Conservation (phyloP, 306 rosid genomes). For the Quercus alba region DNA sequence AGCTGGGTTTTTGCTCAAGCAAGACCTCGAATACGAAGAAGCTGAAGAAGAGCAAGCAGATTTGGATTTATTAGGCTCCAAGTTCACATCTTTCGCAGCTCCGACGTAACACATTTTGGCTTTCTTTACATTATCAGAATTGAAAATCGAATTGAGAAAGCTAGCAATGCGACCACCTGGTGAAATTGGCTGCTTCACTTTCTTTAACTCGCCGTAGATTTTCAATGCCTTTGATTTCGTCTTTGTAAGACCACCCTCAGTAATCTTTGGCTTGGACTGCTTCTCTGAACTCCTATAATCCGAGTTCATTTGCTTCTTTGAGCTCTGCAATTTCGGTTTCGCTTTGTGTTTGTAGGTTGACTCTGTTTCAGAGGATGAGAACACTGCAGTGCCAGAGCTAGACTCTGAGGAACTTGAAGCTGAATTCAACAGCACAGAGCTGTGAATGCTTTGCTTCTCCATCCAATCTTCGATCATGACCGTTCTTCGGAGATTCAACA, state of each 20-base stretch:
- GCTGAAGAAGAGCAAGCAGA: conserved; percentile 41
- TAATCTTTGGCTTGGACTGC: conserved; percentile 17
- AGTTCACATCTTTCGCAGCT: conserved; percentile 56
- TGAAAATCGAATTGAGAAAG: conserved; percentile 65
- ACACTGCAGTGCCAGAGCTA: conserved; percentile 49
- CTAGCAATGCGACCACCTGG: conserved; percentile 54
- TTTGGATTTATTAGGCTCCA: conserved; percentile 44
- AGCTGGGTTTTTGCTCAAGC: conserved; percentile 51
- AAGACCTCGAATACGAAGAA: conserved; percentile 53
- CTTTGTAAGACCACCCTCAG: conserved; percentile 37
- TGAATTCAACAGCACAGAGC: conserved; percentile 37
- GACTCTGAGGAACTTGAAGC: conserved; percentile 60
- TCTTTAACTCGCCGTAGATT: conserved; percentile 56
- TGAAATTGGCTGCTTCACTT: conserved; percentile 75
- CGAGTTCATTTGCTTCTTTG: conserved; percentile 9
- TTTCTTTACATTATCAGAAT: conserved; percentile 60
- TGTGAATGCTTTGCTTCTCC: conserved; percentile 42
- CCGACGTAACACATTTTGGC: conserved; percentile 75
- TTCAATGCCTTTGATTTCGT: conserved; percentile 52
- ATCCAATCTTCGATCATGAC: conserved; percentile 62
- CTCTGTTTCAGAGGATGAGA: conserved; percentile 69
- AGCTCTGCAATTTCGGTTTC: conserved; percentile 21
- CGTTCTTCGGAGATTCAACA: conserved; percentile 41
- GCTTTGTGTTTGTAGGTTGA: conserved; percentile 28
- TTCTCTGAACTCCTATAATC: conserved; percentile 20